Evolutionary conservation across 768 basidiomycete species (phyloP).

Genomic region (Mycena galericulata): DNA sequence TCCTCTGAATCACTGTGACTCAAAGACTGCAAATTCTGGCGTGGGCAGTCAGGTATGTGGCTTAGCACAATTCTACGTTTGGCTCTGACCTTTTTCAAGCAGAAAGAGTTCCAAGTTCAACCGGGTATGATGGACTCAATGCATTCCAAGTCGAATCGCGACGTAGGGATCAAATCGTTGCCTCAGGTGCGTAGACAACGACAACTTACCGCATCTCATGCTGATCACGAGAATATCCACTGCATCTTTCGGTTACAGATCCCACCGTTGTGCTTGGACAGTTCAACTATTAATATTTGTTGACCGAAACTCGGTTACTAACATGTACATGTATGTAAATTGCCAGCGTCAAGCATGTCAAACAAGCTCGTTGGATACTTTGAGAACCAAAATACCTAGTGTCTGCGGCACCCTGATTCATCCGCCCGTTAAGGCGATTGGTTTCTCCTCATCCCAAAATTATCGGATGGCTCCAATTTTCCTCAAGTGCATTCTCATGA

Average conservation of each 20-base stretch:
- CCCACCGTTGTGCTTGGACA: conserved; percentile 10
- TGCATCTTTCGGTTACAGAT: conserved; percentile 16
- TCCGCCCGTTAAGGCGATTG: no score
- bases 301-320: conserved; percentile 16
- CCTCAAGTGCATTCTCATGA: no score
- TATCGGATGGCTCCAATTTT: no score
- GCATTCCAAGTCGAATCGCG: conserved; percentile 16
- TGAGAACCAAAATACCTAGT: no score
- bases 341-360: no score
- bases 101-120: conserved; percentile 17
- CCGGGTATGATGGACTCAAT: conserved; percentile 12
- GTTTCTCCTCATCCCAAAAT: no score
- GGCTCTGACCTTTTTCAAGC: conserved; percentile 12
- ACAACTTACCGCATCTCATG: conserved; percentile 14
- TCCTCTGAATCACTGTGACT: conserved; percentile 14
- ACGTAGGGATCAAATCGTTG: conserved; percentile 19
- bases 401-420: no score
- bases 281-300: conserved; percentile 6
- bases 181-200: conserved; percentile 15
- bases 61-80: conserved; percentile 15
- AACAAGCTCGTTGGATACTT: no score
- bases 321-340: no score
- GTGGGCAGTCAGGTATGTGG: conserved; percentile 9
- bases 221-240: conserved; percentile 15
- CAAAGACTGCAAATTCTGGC: conserved; percentile 11